phyloP scores from a whole-genome alignment of 2,329 filamentous ascomycete species.

The Aspergillus sp. region DNA sequence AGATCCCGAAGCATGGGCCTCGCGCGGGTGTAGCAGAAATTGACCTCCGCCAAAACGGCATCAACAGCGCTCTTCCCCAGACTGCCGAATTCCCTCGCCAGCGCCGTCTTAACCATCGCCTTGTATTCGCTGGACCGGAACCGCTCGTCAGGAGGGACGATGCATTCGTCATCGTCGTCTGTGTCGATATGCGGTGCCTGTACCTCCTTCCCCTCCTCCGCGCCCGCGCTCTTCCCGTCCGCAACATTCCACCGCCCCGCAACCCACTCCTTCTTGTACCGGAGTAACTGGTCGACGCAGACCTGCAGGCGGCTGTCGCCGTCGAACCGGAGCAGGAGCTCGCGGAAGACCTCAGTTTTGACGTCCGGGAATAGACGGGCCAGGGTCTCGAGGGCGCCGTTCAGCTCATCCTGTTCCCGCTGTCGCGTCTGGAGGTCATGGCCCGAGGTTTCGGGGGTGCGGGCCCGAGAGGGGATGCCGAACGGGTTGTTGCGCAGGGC shows the following conservation, averaged over 20 bases:
- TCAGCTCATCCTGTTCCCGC: slow-evolving; percentile 32
- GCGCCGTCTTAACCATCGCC: slow-evolving; percentile 26
- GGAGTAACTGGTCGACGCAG: slow-evolving; percentile 39
- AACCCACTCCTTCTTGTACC: slow-evolving; percentile 39
- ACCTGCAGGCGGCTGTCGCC: slow-evolving; percentile 38
- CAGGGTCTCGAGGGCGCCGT: slow-evolving; percentile 32
- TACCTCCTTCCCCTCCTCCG: slow-evolving; percentile 1
- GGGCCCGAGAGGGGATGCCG: slow-evolving; percentile 22
- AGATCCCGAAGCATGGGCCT: slow-evolving; percentile 35
- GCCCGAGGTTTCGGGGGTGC: slow-evolving; percentile 11
- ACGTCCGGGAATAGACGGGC: slow-evolving; percentile 38
- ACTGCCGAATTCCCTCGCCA: slow-evolving; percentile 35
- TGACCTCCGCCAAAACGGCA: slow-evolving; percentile 40
- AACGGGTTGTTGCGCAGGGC: slow-evolving; percentile 38
- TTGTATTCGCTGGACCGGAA: slow-evolving; percentile 39
- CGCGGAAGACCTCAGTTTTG: slow-evolving; percentile 39
- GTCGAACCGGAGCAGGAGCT: slow-evolving; percentile 38
- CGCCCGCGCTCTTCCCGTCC: slow-evolving; percentile 8
- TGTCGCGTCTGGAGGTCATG: slow-evolving; percentile 20
- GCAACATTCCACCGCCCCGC: slow-evolving; percentile 38
- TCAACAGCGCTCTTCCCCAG: slow-evolving; percentile 37
- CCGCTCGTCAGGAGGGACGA: slow-evolving; percentile 32
- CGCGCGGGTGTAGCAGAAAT: slow-evolving; percentile 37
- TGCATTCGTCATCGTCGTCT: slow-evolving; percentile 8
- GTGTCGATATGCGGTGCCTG: no score